Evolutionary conservation across 208 protist species (phyloP).

Genomic region (Leishmania lainsoni): DNA sequence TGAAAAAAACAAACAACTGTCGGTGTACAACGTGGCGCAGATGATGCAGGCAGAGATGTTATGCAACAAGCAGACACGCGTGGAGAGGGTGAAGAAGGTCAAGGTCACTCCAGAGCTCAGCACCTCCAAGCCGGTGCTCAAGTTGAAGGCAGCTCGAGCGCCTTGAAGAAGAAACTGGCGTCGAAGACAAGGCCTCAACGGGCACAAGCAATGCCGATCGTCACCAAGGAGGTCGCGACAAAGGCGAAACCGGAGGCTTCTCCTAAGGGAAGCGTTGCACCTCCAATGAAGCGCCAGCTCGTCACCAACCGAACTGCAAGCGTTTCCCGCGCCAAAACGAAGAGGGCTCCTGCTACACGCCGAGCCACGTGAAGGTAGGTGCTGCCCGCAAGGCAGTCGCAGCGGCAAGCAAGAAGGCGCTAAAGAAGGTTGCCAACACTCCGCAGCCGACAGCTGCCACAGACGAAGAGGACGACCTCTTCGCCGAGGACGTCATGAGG

Average conservation of each 20-base stretch:
- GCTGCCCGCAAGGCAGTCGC: neutral
- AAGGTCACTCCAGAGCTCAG: neutral
- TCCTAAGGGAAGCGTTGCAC: neutral
- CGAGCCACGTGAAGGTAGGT: neutral
- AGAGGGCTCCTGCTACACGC: neutral
- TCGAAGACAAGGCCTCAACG: neutral
- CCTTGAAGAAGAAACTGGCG: neutral
- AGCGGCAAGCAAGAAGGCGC: neutral
- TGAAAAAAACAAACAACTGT: constrained; percentile 21
- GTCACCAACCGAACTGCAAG: neutral
- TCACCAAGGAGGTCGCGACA: neutral
- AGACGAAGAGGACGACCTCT: neutral
- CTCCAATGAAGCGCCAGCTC: neutral
- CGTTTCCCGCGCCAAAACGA: neutral
- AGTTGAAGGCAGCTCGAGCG: constrained; percentile 10
- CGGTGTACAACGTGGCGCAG: constrained; percentile 24
- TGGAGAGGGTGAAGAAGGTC: neutral
- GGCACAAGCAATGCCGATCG: neutral
- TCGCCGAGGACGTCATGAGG: constrained; percentile 11
- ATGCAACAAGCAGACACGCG: neutral
- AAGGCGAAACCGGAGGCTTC: neutral
- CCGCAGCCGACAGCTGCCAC: neutral
- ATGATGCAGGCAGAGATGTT: neutral
- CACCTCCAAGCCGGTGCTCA: neutral
- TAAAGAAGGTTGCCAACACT: neutral